phyloP scores from a whole-genome alignment of 441 rosid genomes.

The Euphorbia celastroides region DNA sequence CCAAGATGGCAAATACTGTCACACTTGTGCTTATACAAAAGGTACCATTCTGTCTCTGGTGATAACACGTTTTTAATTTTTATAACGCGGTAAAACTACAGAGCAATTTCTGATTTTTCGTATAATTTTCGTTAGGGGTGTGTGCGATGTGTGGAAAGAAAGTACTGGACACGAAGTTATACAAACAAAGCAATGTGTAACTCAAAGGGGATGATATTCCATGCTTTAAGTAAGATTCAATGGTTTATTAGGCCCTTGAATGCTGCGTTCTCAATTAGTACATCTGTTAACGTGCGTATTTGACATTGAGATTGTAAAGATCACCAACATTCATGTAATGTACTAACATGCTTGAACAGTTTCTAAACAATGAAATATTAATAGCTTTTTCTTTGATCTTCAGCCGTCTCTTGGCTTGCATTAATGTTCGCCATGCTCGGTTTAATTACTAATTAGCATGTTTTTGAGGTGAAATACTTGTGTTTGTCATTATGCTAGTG shows the following conservation, averaged over 20 bases:
- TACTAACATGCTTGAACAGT: background rate
- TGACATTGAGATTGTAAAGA: constrained; percentile 14
- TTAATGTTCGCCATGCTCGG: background rate
- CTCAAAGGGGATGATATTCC: too few species aligned
- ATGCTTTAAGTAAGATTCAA: constrained; percentile 2
- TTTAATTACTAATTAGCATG: too few species aligned
- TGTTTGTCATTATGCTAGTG: too few species aligned
- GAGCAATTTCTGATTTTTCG: background rate
- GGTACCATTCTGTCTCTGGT: constrained; percentile 36
- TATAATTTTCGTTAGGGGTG: constrained; percentile 49
- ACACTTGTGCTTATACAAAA: constrained; percentile 92
- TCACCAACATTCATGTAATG: constrained; percentile 5
- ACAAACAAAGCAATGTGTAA: constrained; percentile 94
- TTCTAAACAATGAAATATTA: background rate
- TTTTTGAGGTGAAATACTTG: too few species aligned
- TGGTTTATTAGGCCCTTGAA: background rate
- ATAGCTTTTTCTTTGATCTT: background rate
- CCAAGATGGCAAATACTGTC: constrained; percentile 92
- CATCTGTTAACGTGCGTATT: constrained; percentile 3
- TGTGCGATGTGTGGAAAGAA: constrained; percentile 98
- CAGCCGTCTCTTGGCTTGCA: background rate
- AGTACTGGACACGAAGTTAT: constrained; percentile 88
- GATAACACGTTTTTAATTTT: too few species aligned
- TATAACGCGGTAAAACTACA: background rate
- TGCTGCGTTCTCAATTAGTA: background rate